phyloP scores from a whole-genome alignment of 2,329 filamentous ascomycete genomes.

The Helotiales sp. region DNA sequence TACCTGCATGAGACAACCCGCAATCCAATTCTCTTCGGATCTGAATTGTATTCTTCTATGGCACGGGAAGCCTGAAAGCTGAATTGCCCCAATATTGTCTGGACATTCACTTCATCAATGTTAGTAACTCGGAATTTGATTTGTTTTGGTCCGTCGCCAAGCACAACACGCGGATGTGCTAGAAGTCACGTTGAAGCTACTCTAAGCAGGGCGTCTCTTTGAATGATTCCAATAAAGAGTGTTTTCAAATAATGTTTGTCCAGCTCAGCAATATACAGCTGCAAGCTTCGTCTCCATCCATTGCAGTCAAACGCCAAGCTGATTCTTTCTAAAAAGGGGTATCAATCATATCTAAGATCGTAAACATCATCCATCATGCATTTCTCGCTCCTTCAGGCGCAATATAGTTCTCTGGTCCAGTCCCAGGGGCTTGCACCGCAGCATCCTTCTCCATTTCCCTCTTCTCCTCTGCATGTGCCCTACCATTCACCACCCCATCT shows the following conservation, averaged over 20 bases:
- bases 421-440: constrained; percentile 22
- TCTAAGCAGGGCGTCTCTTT: no score
- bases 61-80: no score
- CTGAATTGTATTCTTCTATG: no score
- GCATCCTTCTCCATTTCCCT: constrained; percentile 11
- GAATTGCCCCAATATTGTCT: no score
- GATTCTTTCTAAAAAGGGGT: constrained; percentile 6
- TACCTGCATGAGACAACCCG: background rate
- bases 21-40: background rate
- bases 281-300: background rate
- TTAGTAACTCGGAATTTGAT: no score
- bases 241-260: no score
- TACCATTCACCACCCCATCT: background rate
- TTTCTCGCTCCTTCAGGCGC: constrained; percentile 25
- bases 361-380: constrained; percentile 8
- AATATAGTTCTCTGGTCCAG: constrained; percentile 29
- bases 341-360: constrained; percentile 11
- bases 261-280: background rate
- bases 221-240: no score
- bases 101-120: no score
- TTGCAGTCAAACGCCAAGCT: background rate
- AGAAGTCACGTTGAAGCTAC: no score
- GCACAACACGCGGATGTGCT: no score
- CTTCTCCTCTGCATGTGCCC: background rate
- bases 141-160: no score